Percentiles rank a stretch among this genome's conserved stretches.
Conservation (phyloP, 108 stramenopile species). For the Mayamaea pseudoterrestris region DNA sequence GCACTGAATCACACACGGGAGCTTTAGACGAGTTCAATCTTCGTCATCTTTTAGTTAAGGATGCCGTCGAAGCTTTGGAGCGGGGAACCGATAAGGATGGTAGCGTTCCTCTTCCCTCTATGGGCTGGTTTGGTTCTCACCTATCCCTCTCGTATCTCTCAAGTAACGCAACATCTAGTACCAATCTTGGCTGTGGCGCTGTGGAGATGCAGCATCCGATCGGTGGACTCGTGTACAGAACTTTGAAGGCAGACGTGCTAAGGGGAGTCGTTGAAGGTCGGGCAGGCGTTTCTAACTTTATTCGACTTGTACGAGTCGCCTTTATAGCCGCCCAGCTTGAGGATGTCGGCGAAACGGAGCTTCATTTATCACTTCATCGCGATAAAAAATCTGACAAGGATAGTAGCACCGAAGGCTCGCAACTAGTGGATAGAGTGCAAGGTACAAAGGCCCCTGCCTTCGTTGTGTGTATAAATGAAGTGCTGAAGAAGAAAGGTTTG, state of each 20-base stretch:
- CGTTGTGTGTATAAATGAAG: constrained; percentile 70
- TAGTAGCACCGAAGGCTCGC: constrained; percentile 4
- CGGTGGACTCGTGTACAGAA: constrained; percentile 67
- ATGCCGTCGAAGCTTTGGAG: constrained; percentile 59
- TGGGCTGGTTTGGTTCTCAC: constrained; percentile 77
- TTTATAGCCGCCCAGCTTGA: constrained; percentile 66
- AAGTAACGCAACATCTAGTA: constrained; percentile 64
- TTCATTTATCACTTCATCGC: constrained; percentile 23
- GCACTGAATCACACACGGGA: constrained; percentile 78
- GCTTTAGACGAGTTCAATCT: constrained; percentile 68
- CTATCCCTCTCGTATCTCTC: constrained; percentile 63
- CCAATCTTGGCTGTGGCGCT: constrained; percentile 73
- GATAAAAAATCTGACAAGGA: constrained; percentile 14
- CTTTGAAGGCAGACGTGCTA: constrained; percentile 53
- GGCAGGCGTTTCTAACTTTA: constrained; percentile 61
- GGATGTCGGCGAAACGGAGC: constrained; percentile 44
- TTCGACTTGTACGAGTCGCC: constrained; percentile 61
- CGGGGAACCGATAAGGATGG: constrained; percentile 42
- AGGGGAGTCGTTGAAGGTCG: constrained; percentile 51
- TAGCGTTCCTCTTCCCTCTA: constrained; percentile 47
- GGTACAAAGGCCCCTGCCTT: constrained; percentile 46
- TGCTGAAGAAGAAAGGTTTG: constrained; percentile 67
- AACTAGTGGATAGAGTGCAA: background rate
- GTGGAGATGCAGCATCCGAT: constrained; percentile 70
- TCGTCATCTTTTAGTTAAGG: constrained; percentile 56